Conservation (phyloP, 192 early-diverging fungal species). For the Gaertneriomyces sp. region DNA sequence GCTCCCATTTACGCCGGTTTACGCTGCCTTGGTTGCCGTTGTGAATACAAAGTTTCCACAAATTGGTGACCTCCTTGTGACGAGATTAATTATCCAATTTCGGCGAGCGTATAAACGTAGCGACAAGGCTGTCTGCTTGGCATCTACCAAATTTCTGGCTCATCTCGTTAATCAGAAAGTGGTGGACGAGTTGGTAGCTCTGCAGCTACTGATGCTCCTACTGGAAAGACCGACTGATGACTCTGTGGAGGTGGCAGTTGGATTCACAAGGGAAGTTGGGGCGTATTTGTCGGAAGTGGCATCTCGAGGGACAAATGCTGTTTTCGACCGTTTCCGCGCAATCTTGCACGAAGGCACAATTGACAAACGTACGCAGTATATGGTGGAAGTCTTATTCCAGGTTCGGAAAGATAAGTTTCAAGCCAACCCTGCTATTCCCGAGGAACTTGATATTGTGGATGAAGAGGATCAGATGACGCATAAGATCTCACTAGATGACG, state of each 20-base stretch:
- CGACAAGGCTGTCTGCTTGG: constrained; percentile 86
- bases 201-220: constrained; percentile 79
- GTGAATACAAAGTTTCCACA: constrained; percentile 92
- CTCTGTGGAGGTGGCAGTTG: constrained; percentile 93
- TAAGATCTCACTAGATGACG: constrained; percentile 75
- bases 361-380: constrained; percentile 93
- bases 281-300: constrained; percentile 76
- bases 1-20: constrained; percentile 85
- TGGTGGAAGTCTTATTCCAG: constrained; percentile 97
- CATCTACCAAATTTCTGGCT: constrained; percentile 80
- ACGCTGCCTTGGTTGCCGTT: constrained; percentile 80
- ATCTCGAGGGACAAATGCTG: constrained; percentile 70
- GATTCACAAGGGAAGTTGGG: constrained; percentile 87
- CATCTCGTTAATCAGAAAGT: constrained; percentile 91
- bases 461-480: constrained; percentile 96
- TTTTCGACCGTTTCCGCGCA: constrained; percentile 88
- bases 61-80: constrained; percentile 82
- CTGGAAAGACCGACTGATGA: constrained; percentile 87
- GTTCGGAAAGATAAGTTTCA: constrained; percentile 91
- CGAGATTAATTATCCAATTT: constrained; percentile 82
- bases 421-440: constrained; percentile 71
- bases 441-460: constrained; percentile 86
- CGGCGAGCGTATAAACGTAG: constrained; percentile 86
- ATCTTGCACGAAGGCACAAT: constrained; percentile 92
- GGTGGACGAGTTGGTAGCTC: constrained; percentile 80